Percentiles rank a stretch among this genome's conserved stretches.
Conservation (phyloP, 805 yeast genomes). For the Huiozyma sinensis region DNA sequence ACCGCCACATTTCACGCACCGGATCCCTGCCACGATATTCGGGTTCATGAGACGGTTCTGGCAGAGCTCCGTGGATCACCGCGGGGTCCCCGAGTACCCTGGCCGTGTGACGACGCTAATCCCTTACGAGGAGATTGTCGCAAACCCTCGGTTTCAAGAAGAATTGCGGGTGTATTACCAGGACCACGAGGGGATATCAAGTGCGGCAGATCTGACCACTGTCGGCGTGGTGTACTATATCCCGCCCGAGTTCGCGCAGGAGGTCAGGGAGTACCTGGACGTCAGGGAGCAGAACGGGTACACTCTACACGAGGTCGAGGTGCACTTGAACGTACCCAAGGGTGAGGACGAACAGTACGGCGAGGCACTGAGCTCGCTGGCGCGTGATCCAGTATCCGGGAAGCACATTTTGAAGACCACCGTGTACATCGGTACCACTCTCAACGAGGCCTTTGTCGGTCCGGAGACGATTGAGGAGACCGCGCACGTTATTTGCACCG, state of each 20-base stretch:
- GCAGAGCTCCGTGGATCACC: conserved; percentile 84
- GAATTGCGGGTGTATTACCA: conserved; percentile 29
- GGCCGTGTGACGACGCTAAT: conserved; percentile 84
- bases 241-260: conserved; percentile 47
- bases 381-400: conserved; percentile 27
- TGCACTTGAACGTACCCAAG: conserved; percentile 34
- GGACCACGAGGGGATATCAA: conserved; percentile 4
- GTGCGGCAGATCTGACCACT: conserved; percentile 39
- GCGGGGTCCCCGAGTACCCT: conserved; percentile 79
- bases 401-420: conserved; percentile 40
- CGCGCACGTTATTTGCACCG: conserved; percentile 45
- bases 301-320: conserved; percentile 54
- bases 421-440: conserved; percentile 76
- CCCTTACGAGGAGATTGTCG: conserved; percentile 43
- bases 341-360: conserved; percentile 18
- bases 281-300: conserved; percentile 86
- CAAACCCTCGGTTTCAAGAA: conserved; percentile 30
- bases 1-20: conserved; percentile 56
- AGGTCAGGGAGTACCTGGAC: conserved; percentile 62
- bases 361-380: conserved; percentile 22
- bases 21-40: conserved; percentile 60
- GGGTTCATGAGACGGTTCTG: conserved; percentile 81
- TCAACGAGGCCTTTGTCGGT: conserved; percentile 75
- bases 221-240: conserved; percentile 84
- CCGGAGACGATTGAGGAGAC: conserved; percentile 55